Evolutionary conservation across 345 rosid genomes (phyloP), one percentile per base, ranked within the genome.

Genomic region (Dimocarpus longan): DNA sequence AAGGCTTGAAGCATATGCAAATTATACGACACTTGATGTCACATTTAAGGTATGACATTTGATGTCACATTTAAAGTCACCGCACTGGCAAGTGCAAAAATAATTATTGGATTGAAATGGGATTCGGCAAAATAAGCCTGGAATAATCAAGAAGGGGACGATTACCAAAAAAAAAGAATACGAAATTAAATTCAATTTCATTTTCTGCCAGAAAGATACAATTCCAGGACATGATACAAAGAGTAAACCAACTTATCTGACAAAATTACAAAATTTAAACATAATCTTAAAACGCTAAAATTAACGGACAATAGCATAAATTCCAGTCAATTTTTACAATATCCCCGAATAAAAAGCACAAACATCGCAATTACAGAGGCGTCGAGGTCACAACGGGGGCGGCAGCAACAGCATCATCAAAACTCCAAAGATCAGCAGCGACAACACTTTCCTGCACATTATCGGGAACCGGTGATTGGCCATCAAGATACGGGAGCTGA

Each of bases 401-500:
- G 8, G 77, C n/a, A 12, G 39, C 81, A 43, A 54, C 83, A 1
- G 10, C 89, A n/a, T 84, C 89, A 40, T 90, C 89, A 71, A 92
- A 92, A 79, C 77, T 87, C 94, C 97, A 92, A 40, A 92, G 91
- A 50, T 85, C 84, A 43, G 82, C 91, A 4, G 37, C 37, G 37
- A 92, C 86, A 15, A 87, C 84, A 57, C 86, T 90, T 68, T 88
- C 97, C 78, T 81, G 87, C 11, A 70, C 69, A 22, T 67, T 82
- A 3, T 77, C 83, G 5, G 82, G 84, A 18, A 86, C 75, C 19
- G 78, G 60, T 5, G 97, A 85, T 63, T 90, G 86, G n/a, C 94
- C 90, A 11, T 92, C 95, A 5, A 91, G 85, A 84, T 88, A 88
- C 8, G 97, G 95, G 57, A 92, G 82, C 85, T 92, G 90, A 82